Conservation (phyloP, 1,284 basidiomycete genomes). For the Trichosporon asahii region DNA sequence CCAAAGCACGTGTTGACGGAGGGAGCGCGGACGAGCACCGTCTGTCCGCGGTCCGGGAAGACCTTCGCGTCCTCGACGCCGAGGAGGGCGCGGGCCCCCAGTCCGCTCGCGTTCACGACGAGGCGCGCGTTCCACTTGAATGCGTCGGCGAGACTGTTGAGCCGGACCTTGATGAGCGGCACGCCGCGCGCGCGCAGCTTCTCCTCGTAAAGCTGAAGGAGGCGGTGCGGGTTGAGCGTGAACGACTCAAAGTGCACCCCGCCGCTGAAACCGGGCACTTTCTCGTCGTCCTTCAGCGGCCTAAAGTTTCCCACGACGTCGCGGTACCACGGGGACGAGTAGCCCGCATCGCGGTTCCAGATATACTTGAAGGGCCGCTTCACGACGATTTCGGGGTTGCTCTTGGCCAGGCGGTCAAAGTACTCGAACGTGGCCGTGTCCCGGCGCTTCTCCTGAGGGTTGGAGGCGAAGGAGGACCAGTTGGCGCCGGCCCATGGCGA, state of each 20-base stretch:
- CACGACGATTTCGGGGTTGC: conserved; percentile 49
- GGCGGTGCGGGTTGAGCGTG: conserved; percentile 50
- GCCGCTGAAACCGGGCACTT: conserved; percentile 25
- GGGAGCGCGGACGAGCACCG: conserved; percentile 70
- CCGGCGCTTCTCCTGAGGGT: conserved; percentile 52
- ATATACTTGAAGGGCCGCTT: conserved; percentile 54
- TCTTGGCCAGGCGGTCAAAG: conserved; percentile 56
- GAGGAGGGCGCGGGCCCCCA: conserved; percentile 66
- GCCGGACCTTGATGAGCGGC: conserved; percentile 37
- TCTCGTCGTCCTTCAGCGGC: conserved; percentile 15
- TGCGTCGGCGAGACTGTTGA: conserved; percentile 49
- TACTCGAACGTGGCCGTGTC: conserved; percentile 48
- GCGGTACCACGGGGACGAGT: conserved; percentile 56
- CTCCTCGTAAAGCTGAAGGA: conserved; percentile 42
- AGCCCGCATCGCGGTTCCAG: conserved; percentile 40
- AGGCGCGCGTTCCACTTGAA: conserved; percentile 38
- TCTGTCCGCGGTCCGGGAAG: conserved; percentile 81
- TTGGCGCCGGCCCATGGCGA: conserved; percentile 72
- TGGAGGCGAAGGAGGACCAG: conserved; percentile 60
- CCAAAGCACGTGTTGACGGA: conserved; percentile 28
- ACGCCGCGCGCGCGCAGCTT: conserved; percentile 38
- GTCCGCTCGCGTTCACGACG: conserved; percentile 55
- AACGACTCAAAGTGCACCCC: conserved; percentile 48
- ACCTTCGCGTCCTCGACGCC: conserved; percentile 71
- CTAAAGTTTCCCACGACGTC: conserved; percentile 52